Evolutionary conservation across 495 filamentous ascomycete species (phyloP).

Genomic region (Hypoxylon intermedium): DNA sequence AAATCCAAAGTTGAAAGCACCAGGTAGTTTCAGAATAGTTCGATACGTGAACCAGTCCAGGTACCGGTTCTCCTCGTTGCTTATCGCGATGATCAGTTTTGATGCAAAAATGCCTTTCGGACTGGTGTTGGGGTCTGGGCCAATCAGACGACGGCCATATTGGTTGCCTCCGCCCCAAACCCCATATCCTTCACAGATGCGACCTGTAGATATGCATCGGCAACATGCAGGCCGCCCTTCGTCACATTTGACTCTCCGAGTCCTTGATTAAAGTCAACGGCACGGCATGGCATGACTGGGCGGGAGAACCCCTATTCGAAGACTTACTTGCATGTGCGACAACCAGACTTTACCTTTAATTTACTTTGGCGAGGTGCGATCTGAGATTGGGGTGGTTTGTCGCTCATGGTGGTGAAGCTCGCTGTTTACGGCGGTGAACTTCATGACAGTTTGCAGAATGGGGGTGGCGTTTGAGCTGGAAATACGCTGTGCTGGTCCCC

Average conservation of each 20-base stretch:
- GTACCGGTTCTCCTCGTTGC: constrained; percentile 39
- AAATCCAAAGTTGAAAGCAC: constrained; percentile 52
- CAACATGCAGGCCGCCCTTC: constrained; percentile 61
- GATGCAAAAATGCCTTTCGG: constrained; percentile 8
- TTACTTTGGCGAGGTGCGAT: constrained; percentile 11
- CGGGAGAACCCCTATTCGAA: not conserved
- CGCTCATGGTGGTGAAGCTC: not conserved
- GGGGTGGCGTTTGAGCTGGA: no score
- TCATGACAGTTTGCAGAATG: no score
- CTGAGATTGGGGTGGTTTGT: not conserved
- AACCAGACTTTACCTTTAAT: constrained; percentile 56
- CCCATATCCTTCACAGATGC: constrained; percentile 65
- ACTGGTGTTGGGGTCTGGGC: constrained; percentile 2
- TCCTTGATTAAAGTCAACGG: constrained; percentile 36
- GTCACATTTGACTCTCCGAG: constrained; percentile 64
- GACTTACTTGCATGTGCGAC: constrained; percentile 62
- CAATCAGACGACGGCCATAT: constrained; percentile 24
- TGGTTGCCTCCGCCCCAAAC: constrained; percentile 57
- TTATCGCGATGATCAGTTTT: constrained; percentile 14
- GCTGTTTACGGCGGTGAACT: not conserved
- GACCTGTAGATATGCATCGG: constrained; percentile 61
- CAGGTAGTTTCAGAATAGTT: constrained; percentile 52
- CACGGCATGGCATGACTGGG: not conserved
- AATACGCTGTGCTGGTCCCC: no score
- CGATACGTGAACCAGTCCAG: constrained; percentile 54